Evolutionary conservation across 2,329 filamentous ascomycete genomes (phyloP).

Genomic region (Pyricularia sp.): DNA sequence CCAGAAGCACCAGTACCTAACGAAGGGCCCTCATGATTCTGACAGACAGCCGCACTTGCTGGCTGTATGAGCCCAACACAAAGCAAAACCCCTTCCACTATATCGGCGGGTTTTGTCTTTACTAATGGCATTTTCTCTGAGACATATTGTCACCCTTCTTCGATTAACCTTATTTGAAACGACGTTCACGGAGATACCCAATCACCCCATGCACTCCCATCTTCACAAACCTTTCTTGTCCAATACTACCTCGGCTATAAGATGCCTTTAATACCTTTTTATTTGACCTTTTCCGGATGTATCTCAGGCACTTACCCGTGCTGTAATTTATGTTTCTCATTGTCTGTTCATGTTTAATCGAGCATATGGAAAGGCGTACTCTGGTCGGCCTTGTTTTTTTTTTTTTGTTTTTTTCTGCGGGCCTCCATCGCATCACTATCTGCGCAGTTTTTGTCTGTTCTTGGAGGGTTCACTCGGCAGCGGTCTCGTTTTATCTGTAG

Average conservation of each 20-base stretch:
- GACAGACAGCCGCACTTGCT: neutral
- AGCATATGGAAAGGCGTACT: neutral
- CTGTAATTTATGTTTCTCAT: neutral
- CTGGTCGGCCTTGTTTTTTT: neutral
- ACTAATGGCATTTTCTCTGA: neutral
- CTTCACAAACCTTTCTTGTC: neutral
- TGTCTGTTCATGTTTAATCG: neutral
- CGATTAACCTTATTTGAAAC: neutral
- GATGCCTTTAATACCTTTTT: neutral
- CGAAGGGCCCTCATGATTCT: neutral
- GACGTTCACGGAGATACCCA: slow-evolving; percentile 1
- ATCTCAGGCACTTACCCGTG: neutral
- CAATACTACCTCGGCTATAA: neutral
- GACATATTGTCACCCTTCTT: neutral
- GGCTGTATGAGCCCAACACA: neutral
- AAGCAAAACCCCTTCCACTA: neutral
- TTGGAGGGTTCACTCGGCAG: neutral
- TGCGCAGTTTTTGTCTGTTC: neutral
- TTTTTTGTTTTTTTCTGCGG: too few relatives aligned
- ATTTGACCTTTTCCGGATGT: neutral
- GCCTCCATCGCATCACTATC: neutral
- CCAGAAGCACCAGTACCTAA: neutral
- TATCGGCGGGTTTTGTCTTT: neutral
- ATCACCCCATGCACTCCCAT: neutral
- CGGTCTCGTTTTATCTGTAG: neutral